A percentile compares a stretch with the other conserved stretches of the same genome.
Conservation (phyloP, 2,329 filamentous ascomycete genomes). For the Chaetomium olivaceum region DNA sequence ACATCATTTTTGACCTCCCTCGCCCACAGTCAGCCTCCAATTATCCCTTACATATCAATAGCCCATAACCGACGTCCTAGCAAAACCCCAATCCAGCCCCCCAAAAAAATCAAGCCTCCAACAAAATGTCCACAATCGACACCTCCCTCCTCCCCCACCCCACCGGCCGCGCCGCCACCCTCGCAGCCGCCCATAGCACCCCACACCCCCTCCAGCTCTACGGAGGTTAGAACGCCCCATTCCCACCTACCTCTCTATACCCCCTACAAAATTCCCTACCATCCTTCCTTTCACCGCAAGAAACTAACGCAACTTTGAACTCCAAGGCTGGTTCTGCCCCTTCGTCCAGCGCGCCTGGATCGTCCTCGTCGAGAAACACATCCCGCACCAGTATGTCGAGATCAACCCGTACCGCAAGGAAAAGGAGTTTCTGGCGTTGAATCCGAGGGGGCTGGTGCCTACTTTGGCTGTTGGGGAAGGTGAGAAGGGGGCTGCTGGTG, state of each 20-base stretch:
- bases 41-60: no score
- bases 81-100: no score
- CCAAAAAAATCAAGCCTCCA: neutral
- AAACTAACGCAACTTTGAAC: no score
- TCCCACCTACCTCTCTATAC: no score
- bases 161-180: slow-evolving; percentile 51
- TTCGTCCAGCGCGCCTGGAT: slow-evolving; percentile 73
- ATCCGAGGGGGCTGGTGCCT: slow-evolving; percentile 74
- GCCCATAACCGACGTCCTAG: no score
- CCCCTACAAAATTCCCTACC: no score
- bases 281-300: no score
- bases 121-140: slow-evolving; percentile 48
- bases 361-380: slow-evolving; percentile 69
- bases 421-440: slow-evolving; percentile 65
- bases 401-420: slow-evolving; percentile 79
- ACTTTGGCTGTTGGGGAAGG: slow-evolving; percentile 56
- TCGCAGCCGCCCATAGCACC: slow-evolving; percentile 48
- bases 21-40: no score
- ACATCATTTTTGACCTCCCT: no score
- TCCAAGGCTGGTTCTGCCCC: slow-evolving; percentile 66
- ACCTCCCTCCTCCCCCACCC: slow-evolving; percentile 49
- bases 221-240: slow-evolving; percentile 42
- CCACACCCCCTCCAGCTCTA: slow-evolving; percentile 62
- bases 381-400: slow-evolving; percentile 74
- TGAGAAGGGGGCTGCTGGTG: no score